phyloP scores from a whole-genome alignment of 1,284 basidiomycete species.

The Spongispora temasekensis region DNA sequence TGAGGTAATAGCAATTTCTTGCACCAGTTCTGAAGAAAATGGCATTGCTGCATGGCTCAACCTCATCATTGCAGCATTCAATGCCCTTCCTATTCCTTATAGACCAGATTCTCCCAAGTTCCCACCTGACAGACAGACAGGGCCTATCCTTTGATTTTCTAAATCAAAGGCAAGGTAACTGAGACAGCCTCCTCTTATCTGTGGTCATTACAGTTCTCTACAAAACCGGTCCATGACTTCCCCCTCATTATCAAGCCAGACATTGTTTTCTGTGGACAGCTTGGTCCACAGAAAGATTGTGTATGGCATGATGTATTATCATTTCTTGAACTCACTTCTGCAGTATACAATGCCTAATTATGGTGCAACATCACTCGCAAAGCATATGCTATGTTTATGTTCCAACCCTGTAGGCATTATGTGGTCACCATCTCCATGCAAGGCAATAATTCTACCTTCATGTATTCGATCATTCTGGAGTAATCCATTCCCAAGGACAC shows the following conservation, averaged over 20 bases:
- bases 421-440: neutral
- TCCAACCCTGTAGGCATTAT: neutral
- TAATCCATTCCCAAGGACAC: neutral
- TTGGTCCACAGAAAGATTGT: neutral
- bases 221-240: neutral
- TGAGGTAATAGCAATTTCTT: neutral
- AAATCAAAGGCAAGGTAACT: neutral
- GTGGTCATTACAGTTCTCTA: neutral
- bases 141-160: neutral
- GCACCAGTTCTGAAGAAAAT: neutral
- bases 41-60: neutral
- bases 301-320: neutral
- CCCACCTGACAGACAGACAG: neutral
- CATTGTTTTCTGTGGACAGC: neutral
- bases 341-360: neutral
- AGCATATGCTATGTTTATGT: neutral
- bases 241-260: neutral
- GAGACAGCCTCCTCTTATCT: neutral
- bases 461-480: neutral
- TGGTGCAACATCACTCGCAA: neutral
- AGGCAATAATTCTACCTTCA: neutral
- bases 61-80: neutral
- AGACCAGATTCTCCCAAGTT: neutral
- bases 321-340: neutral
- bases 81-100: neutral